These are phyloP conservation scores for Fusarium sp. DNA, from an alignment of 2,329 filamentous ascomycete species.

Conservation along the genomic window DNA sequence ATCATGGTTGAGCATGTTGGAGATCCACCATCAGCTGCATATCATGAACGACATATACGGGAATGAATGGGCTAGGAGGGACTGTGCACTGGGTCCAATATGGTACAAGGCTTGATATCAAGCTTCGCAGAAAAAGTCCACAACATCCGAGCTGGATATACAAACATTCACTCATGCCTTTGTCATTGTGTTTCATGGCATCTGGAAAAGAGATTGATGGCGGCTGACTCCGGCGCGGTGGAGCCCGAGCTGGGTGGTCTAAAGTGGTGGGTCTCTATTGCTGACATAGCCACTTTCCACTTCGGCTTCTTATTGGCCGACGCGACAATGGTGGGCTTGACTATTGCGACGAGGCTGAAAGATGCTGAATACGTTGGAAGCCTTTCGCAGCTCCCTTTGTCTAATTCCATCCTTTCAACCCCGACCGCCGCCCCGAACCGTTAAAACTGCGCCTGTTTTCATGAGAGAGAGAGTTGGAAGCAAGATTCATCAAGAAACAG, in stretches of 20 bases:
- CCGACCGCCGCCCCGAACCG: background rate
- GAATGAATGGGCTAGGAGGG: background rate
- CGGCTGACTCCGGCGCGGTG: conserved; percentile 16
- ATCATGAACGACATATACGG: conserved; percentile 22
- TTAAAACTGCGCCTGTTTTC: background rate
- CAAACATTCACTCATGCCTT: conserved; percentile 2
- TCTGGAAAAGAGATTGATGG: background rate
- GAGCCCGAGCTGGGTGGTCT: conserved; percentile 9
- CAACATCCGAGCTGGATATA: background rate
- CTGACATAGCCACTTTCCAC: conserved; percentile 33
- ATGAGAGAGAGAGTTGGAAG: background rate
- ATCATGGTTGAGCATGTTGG: background rate
- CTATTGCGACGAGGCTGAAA: conserved; percentile 42
- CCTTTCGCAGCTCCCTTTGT: conserved; percentile 4
- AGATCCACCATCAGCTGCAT: conserved; percentile 19
- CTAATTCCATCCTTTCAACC: conserved; percentile 6
- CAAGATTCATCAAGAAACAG: background rate
- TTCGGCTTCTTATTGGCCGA: conserved; percentile 31
- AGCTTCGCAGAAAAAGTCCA: background rate
- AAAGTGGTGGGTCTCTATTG: background rate
- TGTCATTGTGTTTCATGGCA: conserved; percentile 9
- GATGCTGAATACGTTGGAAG: conserved; percentile 20
- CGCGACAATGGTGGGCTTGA: conserved; percentile 9
- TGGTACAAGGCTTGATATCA: background rate
- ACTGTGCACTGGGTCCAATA: background rate